Evolutionary conservation across 2,329 filamentous ascomycete genomes (phyloP).

Genomic region (Eutypella sp.): DNA sequence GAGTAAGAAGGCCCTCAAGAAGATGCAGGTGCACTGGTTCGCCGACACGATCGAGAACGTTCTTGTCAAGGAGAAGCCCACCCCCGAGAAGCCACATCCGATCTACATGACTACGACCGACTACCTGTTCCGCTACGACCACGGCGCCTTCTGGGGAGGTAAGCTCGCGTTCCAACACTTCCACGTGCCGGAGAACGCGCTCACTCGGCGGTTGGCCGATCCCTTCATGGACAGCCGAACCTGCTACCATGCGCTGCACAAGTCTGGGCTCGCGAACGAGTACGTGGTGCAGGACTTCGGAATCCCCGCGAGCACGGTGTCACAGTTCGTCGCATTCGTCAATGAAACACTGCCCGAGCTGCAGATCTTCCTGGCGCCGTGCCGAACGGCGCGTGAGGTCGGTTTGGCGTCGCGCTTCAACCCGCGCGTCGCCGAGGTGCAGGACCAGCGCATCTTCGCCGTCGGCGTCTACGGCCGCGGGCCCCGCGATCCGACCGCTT

Average conservation of each 20-base stretch:
- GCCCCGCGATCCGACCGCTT: conserved; percentile 30
- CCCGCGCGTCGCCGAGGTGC: conserved; percentile 24
- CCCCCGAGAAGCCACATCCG: conserved; percentile 11
- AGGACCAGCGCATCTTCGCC: conserved; percentile 31
- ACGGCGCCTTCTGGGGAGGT: conserved; percentile 52
- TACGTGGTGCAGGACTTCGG: conserved; percentile 47
- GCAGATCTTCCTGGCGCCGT: conserved; percentile 25
- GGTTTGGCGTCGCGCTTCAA: conserved; percentile 30
- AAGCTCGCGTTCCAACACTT: conserved; percentile 47
- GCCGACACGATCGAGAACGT: conserved; percentile 6
- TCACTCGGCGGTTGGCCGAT: conserved; percentile 45
- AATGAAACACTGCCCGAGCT: conserved; percentile 26
- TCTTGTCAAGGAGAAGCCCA: conserved; percentile 22
- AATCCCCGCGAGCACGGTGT: conserved; percentile 22
- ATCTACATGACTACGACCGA: conserved; percentile 42
- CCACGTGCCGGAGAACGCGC: conserved; percentile 44
- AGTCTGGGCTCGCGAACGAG: conserved; percentile 39
- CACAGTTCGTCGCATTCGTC: conserved; percentile 23
- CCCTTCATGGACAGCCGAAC: conserved; percentile 44
- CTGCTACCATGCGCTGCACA: conserved; percentile 36
- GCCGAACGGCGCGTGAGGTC: conserved; percentile 22
- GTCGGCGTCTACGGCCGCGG: conserved; percentile 41
- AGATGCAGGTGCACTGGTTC: conserved; percentile 28
- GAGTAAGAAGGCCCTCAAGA: conserved; percentile 37
- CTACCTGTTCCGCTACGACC: conserved; percentile 54